Evolutionary conservation across 352 stramenopile genomes (phyloP), one percentile per base, ranked within the genome.

Genomic region (Thalassiosira pacifica): DNA sequence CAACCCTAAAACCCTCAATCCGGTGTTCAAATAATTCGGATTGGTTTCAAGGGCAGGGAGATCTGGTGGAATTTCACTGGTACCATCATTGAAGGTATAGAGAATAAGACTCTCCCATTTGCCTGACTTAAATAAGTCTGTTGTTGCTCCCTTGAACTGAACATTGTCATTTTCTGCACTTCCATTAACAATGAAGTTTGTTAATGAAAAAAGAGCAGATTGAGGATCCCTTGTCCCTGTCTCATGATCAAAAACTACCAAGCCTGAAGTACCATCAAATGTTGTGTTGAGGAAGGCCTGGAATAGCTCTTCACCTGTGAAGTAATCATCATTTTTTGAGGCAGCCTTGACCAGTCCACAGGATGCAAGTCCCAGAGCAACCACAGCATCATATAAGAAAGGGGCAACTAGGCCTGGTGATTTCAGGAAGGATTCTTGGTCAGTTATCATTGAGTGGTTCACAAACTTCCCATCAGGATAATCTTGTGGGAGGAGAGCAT

Each of bases 61-160:
- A 72, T 88, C 71, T 3, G 52, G 37, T 19, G 69, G 85, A 55
- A 76, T 53, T 5, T 45, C 79, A 19, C 24, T 75, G 3, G 82
- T 85, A 18, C 79, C 82, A 73, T 86, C 85, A 72, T 86, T 88
- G 67, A 86, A 94, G 19, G 87, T 70, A 75, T 81, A 92, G 9
- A 67, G 27, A 11, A 22, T 19, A n/a, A 91, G 18, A 16, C 71
- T 73, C 24, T 78, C 32, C 87, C 88, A 93, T 32, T 82, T 53
- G n/a, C 84, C 74, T 42, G 84, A 73, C 29, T 68, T 24, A 24
- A 85, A 89, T 40, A 86, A 48, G 64, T 82, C 31, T 16, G 79
- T 70, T 52, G 72, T 48, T 27, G 64, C 53, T 32, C 66, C 65
- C 48, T 53, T 65, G 69, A 87, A 73, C 22, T 53, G 52, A 27